Evolutionary conservation across 768 basidiomycete species (phyloP).

Genomic region (Lactarius indigo): DNA sequence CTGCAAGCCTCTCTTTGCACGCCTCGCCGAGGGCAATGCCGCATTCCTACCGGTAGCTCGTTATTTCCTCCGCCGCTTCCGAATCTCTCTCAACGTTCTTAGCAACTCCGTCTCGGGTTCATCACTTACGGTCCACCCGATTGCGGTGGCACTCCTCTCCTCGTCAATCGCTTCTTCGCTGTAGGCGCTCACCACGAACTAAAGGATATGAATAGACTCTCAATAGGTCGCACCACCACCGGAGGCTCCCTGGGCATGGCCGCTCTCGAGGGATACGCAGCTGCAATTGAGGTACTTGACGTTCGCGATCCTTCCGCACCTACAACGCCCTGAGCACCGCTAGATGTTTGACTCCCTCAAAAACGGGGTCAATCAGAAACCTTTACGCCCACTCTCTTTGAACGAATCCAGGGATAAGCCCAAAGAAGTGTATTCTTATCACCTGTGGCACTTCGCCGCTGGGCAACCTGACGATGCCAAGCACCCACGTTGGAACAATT

Average conservation of each 20-base stretch:
- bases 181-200: slow-evolving; percentile 17
- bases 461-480: slow-evolving; percentile 23
- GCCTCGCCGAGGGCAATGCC: slow-evolving; percentile 17
- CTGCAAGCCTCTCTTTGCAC: slow-evolving; percentile 15
- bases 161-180: slow-evolving; percentile 27
- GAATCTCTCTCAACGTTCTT: background rate
- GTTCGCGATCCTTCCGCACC: background rate
- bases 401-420: slow-evolving; percentile 16
- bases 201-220: slow-evolving; percentile 19
- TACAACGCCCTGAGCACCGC: background rate
- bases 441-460: slow-evolving; percentile 26
- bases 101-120: slow-evolving; percentile 25
- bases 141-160: slow-evolving; percentile 22
- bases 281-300: slow-evolving; percentile 23
- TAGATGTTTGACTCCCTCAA: slow-evolving; percentile 26
- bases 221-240: slow-evolving; percentile 24
- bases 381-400: slow-evolving; percentile 12
- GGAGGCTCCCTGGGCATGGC: slow-evolving; percentile 25
- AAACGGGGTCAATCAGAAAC: slow-evolving; percentile 15
- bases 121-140: slow-evolving; percentile 28
- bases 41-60: slow-evolving; percentile 5
- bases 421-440: slow-evolving; percentile 17
- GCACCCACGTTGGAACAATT: slow-evolving; percentile 17
- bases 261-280: slow-evolving; percentile 25
- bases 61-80: background rate